Percentiles rank a stretch among this genome's conserved stretches.
Evolutionary conservation across 2,329 filamentous ascomycete species (phyloP).

Genomic region (Microcyclospora pomicola): DNA sequence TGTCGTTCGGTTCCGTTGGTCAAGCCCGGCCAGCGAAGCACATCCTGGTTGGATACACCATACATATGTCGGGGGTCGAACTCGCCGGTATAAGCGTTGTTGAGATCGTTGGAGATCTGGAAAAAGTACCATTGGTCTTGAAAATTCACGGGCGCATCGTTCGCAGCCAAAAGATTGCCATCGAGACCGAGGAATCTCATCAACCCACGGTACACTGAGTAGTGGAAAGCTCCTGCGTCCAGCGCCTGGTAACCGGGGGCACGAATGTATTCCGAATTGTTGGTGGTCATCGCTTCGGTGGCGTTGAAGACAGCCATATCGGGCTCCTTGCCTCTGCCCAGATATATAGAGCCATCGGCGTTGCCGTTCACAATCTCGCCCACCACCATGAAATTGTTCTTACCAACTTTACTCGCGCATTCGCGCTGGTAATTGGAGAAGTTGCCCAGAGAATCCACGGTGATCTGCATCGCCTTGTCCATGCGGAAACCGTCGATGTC

Average conservation of each 20-base stretch:
- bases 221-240: slow-evolving; percentile 49
- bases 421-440: slow-evolving; percentile 44
- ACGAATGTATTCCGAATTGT: slow-evolving; percentile 39
- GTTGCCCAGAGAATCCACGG: slow-evolving; percentile 45
- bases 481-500: slow-evolving; percentile 55
- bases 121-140: slow-evolving; percentile 42
- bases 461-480: slow-evolving; percentile 52
- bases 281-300: slow-evolving; percentile 36
- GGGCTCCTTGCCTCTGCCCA: slow-evolving; percentile 48
- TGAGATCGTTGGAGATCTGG: slow-evolving; percentile 44
- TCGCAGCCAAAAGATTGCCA: slow-evolving; percentile 40
- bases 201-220: slow-evolving; percentile 49
- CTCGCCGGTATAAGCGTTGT: slow-evolving; percentile 45
- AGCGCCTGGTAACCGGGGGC: slow-evolving; percentile 39
- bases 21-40: slow-evolving; percentile 50
- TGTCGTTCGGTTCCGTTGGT: slow-evolving; percentile 43
- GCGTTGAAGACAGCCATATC: slow-evolving; percentile 36
- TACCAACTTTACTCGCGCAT: slow-evolving; percentile 44
- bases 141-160: slow-evolving; percentile 42
- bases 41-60: slow-evolving; percentile 51
- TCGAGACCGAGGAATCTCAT: slow-evolving; percentile 48
- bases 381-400: slow-evolving; percentile 50
- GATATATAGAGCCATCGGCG: slow-evolving; percentile 44
- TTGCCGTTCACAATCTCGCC: slow-evolving; percentile 52
- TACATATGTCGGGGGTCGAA: slow-evolving; percentile 53